Conservation (phyloP, 805 yeast genomes). For the Brettanomyces custersianus region DNA sequence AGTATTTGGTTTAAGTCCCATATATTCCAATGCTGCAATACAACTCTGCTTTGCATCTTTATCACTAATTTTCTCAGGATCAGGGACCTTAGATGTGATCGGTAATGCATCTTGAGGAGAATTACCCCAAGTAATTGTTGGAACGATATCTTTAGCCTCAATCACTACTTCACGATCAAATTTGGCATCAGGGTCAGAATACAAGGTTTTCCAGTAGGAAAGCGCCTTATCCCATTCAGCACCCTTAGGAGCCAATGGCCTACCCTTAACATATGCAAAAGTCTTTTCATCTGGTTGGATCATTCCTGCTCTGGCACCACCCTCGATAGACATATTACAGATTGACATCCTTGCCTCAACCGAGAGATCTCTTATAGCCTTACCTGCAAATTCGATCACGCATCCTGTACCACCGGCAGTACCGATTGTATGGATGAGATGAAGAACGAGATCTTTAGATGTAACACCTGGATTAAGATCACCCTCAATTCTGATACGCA, state of each 20-base stretch:
- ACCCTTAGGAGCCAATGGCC: constrained; percentile 93
- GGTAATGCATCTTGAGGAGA: constrained; percentile 99
- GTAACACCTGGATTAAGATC: constrained; percentile 83
- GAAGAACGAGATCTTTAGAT: constrained; percentile 89
- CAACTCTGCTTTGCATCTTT: constrained; percentile 74
- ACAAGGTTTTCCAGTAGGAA: constrained; percentile 80
- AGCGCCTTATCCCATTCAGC: constrained; percentile 94
- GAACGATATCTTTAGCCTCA: constrained; percentile 77
- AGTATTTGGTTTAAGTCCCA: constrained; percentile 81
- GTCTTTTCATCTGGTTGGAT: constrained; percentile 91
- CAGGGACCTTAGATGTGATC: constrained; percentile 83
- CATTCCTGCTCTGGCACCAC: constrained; percentile 99
- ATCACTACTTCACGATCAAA: constrained; percentile 81
- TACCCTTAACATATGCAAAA: constrained; percentile 79
- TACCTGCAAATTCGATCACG: constrained; percentile 95
- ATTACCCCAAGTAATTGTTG: constrained; percentile 99
- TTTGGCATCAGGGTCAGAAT: constrained; percentile 81
- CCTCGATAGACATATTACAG: constrained; percentile 99
- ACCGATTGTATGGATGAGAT: constrained; percentile 93
- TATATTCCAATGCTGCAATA: constrained; percentile 85
- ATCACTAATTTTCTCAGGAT: constrained; percentile 66
- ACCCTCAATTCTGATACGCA: constrained; percentile 84
- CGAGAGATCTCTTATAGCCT: constrained; percentile 79
- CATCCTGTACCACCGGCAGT: constrained; percentile 99
- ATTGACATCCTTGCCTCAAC: constrained; percentile 99